Base-by-base conservation (phyloP, 257 asterid species). In the Solanum ossicruentum region DNA sequence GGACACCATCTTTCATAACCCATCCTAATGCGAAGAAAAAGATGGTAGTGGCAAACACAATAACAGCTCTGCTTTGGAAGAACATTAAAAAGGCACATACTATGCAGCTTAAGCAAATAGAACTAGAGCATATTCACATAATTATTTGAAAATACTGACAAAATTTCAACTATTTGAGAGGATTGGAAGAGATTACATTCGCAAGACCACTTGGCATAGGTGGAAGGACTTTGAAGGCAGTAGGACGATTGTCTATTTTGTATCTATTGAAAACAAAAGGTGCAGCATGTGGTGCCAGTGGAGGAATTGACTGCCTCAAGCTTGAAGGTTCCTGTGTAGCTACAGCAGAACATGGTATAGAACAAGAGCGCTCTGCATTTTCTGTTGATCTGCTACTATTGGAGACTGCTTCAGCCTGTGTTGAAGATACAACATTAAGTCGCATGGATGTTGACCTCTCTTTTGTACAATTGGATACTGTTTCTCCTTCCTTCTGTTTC, bases 181-280 rank as follows among this genome's bases (percentile, higher is more conserved):
- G 78, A 23, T 41, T n/a, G 18, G 72, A 85, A 85, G 88, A 89
- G 32, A 85, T 93, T 92, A 96, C 98, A 83, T 93, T 87, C 72
- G 94, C 94, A 84, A 97, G 93, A 85, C 93, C 95, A 82, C 91
- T 81, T 13, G 99, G 99, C 56, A 97, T 86, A 72, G 98, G 98
- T 10, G 97, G 88, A 83, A 87, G 84, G 84, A 97, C 89, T 85
- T 88, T 93, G 95, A 97, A 95, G 77, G 94, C 84, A 58, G 94
- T 93, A 83, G 98, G 96, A 10, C 98, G 98, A 92, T 95, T 95
- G 91, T 97, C 99, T 88, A 95, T 91, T 91, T 92, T 95, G 91
- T 89, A 95, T 88, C 98, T 95, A 86, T 90, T 94, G 85, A 85
- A 88, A 80, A 83, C 84, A 69, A 89, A 88, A 23, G 95, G 94